Percentiles rank a stretch among this genome's conserved stretches.
phyloP scores from a whole-genome alignment of 2,329 filamentous ascomycete genomes.

The Alternaria brassicicola region DNA sequence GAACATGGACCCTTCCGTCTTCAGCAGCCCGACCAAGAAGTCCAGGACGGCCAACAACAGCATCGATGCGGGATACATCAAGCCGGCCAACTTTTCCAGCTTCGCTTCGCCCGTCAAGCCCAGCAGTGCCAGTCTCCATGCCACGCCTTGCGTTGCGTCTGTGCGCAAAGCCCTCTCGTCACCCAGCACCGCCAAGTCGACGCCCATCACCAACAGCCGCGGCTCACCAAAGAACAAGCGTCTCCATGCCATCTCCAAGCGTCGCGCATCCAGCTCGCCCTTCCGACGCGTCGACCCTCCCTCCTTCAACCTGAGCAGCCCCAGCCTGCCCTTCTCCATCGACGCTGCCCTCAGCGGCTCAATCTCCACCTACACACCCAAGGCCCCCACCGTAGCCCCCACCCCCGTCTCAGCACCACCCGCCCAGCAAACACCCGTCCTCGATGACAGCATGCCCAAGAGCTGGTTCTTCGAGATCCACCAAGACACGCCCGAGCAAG shows the following conservation, averaged over 20 bases:
- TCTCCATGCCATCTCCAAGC: slow-evolving; percentile 69
- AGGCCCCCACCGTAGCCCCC: slow-evolving; percentile 41
- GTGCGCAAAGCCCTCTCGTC: slow-evolving; percentile 51
- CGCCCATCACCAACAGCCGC: slow-evolving; percentile 61
- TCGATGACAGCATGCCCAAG: slow-evolving; percentile 63
- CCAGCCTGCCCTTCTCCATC: slow-evolving; percentile 74
- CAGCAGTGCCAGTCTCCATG: slow-evolving; percentile 28
- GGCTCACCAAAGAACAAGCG: slow-evolving; percentile 79
- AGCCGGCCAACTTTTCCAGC: slow-evolving; percentile 51
- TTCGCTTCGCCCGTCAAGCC: slow-evolving; percentile 35
- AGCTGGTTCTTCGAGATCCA: slow-evolving; percentile 93
- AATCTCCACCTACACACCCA: slow-evolving; percentile 65
- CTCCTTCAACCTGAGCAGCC: slow-evolving; percentile 58
- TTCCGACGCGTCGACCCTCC: slow-evolving; percentile 76
- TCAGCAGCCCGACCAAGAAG: slow-evolving; percentile 61
- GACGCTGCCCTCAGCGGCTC: slow-evolving; percentile 82
- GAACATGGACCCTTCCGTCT: slow-evolving; percentile 62
- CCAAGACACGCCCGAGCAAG: slow-evolving; percentile 87
- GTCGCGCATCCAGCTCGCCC: slow-evolving; percentile 66
- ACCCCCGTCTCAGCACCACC: slow-evolving; percentile 48
- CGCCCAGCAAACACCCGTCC: slow-evolving; percentile 21
- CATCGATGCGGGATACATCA: slow-evolving; percentile 41
- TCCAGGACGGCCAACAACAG: slow-evolving; percentile 49
- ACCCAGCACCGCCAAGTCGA: slow-evolving; percentile 50
- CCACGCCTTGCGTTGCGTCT: slow-evolving; percentile 37